Base-by-base conservation (phyloP, 2,329 filamentous ascomycete species). In the Aspergillus sp. region DNA sequence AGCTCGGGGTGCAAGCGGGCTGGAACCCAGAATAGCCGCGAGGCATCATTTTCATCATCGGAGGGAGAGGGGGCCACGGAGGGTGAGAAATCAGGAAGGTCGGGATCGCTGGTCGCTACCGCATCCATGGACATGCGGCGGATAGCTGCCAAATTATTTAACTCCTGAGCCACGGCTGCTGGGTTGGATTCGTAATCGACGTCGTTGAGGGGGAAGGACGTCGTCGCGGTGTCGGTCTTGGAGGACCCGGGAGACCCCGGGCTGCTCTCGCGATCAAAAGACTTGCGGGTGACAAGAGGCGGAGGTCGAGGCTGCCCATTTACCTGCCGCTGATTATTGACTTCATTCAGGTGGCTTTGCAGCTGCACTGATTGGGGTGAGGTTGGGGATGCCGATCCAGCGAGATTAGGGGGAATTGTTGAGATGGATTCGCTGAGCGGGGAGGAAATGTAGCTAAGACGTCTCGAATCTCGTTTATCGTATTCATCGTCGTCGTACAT, bases 91-190 rank as follows among this genome's bases (percentile, higher is more conserved):
- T 69, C 65, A 13, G 73, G 73, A 45, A 76, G 61, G 53, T 76
- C 74, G 10, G 74, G 82, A 60, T 95, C 72, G 72, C 82, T 58
- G 22, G 79, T 73, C 5, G 74, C 77, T 55, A 82, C 79, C 5
- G 95, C 88, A 65, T 94, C 90, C 90, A 96, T 95, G 17, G 90
- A 95, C 83, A 96, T 88, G 55, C 90, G 82, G 57, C 90, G 82
- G 53, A 96, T 80, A 2, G 90, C 90, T 67, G 95, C 90, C 51
- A 96, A 72, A 62, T 95, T 96, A 74, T 86, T 94, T 59, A 96
- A 74, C 71, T 96, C 90, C 70, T 95, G 88, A 22, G 89, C 89
- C 50, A 96, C 88, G 52, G 90, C 89, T 50, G 84, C 90, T 1
- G 90, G 86, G 61, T 91, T 86, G 53, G 90, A 90, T 66, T 95